phyloP scores from a whole-genome alignment of 352 stramenopile genomes.

The Globisporangium mamillatum region DNA sequence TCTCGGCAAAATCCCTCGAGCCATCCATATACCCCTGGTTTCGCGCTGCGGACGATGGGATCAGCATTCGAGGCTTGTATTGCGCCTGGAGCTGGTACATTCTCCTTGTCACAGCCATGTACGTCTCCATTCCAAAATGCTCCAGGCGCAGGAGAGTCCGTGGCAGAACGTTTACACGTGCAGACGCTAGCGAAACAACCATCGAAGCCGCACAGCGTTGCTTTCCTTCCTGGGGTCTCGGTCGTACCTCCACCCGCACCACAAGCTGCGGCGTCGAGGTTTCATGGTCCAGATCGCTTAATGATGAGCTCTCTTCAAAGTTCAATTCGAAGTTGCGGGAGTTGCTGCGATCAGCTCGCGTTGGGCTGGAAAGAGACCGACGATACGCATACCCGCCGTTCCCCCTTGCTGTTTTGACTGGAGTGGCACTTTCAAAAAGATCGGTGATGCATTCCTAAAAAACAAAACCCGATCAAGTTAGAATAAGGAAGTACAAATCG shows the following conservation, averaged over 20 bases:
- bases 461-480: constrained; percentile 6
- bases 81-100: constrained; percentile 37
- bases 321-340: constrained; percentile 9
- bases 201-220: constrained; percentile 7
- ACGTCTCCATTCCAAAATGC: constrained; percentile 50
- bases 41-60: constrained; percentile 23
- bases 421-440: constrained; percentile 12
- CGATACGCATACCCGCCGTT: background rate
- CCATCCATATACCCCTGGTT: constrained; percentile 29
- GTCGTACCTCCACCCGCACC: constrained; percentile 2
- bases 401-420: background rate
- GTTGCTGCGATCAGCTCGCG: background rate
- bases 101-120: constrained; percentile 44
- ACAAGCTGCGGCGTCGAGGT: constrained; percentile 3
- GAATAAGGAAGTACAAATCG: background rate
- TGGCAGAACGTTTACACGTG: constrained; percentile 47
- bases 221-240: background rate
- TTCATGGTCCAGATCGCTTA: background rate
- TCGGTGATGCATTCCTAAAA: constrained; percentile 19
- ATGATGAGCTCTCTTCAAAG: constrained; percentile 5
- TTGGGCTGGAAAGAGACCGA: constrained; percentile 6
- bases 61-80: constrained; percentile 30
- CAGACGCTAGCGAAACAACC: constrained; percentile 30
- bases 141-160: constrained; percentile 51
- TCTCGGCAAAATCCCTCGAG: constrained; percentile 24